phyloP scores from a whole-genome alignment of 139 green algal genomes.

The Parachlorella kessleri region DNA sequence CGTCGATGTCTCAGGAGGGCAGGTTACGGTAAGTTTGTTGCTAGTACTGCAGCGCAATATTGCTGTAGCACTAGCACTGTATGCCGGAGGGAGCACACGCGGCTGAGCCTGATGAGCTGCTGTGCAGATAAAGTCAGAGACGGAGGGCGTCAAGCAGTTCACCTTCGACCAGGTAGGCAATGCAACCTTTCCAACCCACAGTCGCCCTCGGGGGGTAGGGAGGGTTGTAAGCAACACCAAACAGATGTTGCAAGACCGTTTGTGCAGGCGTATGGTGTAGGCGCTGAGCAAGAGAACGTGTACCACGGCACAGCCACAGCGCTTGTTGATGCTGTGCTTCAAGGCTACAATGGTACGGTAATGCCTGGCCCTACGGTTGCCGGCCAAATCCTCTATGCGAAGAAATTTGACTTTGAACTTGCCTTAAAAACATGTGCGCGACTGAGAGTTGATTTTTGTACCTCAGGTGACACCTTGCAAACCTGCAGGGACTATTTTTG shows the following conservation, averaged over 20 bases:
- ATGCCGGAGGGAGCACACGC: too few species aligned
- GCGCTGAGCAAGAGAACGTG: conserved; percentile 64
- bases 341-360: conserved; percentile 88
- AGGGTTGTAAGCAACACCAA: too few species aligned
- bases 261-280: conserved; percentile 58
- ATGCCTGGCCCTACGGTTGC: too few species aligned
- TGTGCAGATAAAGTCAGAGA: not conserved
- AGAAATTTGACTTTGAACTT: too few species aligned
- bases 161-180: conserved; percentile 78
- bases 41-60: not conserved
- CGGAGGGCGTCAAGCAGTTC: conserved; percentile 53
- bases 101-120: too few species aligned
- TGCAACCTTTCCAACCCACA: not conserved
- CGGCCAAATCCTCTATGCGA: too few species aligned
- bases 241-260: not conserved
- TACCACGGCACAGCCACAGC: conserved; percentile 67
- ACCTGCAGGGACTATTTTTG: conserved; percentile 40
- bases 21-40: conserved; percentile 46
- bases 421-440: too few species aligned
- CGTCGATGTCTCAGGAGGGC: conserved; percentile 68
- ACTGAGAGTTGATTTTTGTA: too few species aligned
- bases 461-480: too few species aligned
- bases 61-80: too few species aligned
- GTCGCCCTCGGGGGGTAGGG: not conserved
- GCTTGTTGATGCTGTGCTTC: conserved; percentile 78